phyloP scores from a whole-genome alignment of 148 eudicot genomes.

The Fagopyrum esculentum region DNA sequence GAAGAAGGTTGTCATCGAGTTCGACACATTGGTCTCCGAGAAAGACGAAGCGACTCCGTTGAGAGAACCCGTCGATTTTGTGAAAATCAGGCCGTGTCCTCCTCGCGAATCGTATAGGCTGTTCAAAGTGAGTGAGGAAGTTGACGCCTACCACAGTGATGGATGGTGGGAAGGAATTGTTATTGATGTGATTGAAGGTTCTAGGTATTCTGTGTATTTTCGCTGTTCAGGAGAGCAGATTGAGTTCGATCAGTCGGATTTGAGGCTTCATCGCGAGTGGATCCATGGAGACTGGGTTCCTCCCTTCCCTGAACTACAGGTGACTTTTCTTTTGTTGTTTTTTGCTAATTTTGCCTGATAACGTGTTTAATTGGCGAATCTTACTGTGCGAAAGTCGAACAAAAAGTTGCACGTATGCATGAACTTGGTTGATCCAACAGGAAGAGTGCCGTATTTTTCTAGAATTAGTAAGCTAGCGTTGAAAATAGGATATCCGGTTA shows the following conservation, averaged over 20 bases:
- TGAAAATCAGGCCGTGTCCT: slow-evolving; percentile 65
- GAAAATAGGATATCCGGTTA: no score
- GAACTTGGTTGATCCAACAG: not conserved
- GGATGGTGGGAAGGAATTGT: slow-evolving; percentile 97
- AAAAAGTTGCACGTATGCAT: not conserved
- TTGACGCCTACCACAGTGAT: slow-evolving; percentile 60
- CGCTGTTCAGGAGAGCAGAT: slow-evolving; percentile 54
- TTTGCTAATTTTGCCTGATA: not conserved
- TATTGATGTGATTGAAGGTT: slow-evolving; percentile 32
- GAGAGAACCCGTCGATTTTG: slow-evolving; percentile 50
- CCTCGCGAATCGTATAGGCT: slow-evolving; percentile 34
- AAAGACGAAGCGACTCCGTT: slow-evolving; percentile 29
- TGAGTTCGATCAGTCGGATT: slow-evolving; percentile 28
- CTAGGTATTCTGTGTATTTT: slow-evolving; percentile 49
- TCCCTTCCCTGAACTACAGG: slow-evolving; percentile 27
- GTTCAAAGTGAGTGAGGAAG: slow-evolving; percentile 55
- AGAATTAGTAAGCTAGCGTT: not conserved
- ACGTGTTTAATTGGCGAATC: not conserved
- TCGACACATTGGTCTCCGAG: slow-evolving; percentile 45
- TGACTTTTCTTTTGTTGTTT: slow-evolving; percentile 3
- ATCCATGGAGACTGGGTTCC: slow-evolving; percentile 58
- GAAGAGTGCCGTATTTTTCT: not conserved
- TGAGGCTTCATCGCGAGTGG: slow-evolving; percentile 87
- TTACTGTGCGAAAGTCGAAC: not conserved
- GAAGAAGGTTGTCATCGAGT: slow-evolving; percentile 39